Base-by-base conservation (phyloP, 192 early-diverging fungal species). In the Spizellomyces punctatus region DNA sequence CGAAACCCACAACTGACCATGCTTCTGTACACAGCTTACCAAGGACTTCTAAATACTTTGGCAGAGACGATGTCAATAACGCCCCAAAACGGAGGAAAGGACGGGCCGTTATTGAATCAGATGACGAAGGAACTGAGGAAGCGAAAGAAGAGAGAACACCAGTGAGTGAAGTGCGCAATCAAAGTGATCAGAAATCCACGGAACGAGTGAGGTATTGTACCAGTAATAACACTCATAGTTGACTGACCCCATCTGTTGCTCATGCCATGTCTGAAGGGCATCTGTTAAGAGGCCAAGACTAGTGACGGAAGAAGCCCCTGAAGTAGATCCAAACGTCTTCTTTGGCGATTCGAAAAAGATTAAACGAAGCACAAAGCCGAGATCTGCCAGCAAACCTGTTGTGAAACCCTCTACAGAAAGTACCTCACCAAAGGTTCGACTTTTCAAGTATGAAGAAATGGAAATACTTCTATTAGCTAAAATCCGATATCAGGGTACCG, bases 261-360 rank as follows among this genome's bases (percentile, higher is more conserved):
- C 1, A 36, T 36, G 27, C 27, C 27, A 36, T 36, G 27, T 36
- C 27, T 36, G 27, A 36, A 9, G 16, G 63, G 10, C 63, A 4
- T n/a, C 16, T 64, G 16, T 1, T 46, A 64, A 64, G 63, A 64
- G 47, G 21, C 36, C 2, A 8, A 64, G 47, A 21, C n/a, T 5
- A 45, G 44, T 2, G 10, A 46, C 44, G 12, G 10, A 9, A 45
- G 36, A 21, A 45, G 4, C 63, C 41, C 3, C 41, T n/a, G 36
- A 22, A 19, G 66, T 67, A 14, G 66, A 67, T 36, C 66, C 66
- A 58, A 57, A 17, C 6, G 66, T 21, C 27, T 67, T 67, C 43
- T 67, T 67, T 41, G 66, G 66, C 10, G 54, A 46, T 46, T 14
- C 16, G 0, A 65, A 48, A 45, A 67, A 58, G 54, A 57, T 67